Conservation (phyloP, 2,329 filamentous ascomycete genomes). For the Neonectria neomacrospora region DNA sequence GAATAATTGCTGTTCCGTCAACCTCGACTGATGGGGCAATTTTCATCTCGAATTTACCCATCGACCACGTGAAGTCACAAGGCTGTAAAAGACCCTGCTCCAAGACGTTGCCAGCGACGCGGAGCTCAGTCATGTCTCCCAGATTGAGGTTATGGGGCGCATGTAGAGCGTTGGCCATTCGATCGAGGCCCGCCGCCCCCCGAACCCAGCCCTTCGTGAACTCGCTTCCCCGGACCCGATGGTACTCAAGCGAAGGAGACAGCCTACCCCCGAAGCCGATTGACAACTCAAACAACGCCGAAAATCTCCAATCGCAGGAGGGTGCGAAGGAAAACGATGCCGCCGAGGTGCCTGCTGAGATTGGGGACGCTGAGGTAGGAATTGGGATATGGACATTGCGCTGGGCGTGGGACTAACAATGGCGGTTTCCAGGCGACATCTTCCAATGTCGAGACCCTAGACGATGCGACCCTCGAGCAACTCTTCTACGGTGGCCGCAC, state of each 20-base stretch:
- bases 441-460: slow-evolving; percentile 40
- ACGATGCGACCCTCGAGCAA: slow-evolving; percentile 52
- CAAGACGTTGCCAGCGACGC: slow-evolving; percentile 43
- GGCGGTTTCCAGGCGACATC: slow-evolving; percentile 28
- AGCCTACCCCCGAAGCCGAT: slow-evolving; percentile 40
- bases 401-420: slow-evolving; percentile 31
- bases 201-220: slow-evolving; percentile 39
- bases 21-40: slow-evolving; percentile 36
- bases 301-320: slow-evolving; percentile 21
- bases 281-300: slow-evolving; percentile 29
- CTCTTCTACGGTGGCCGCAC: slow-evolving; percentile 51
- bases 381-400: slow-evolving; percentile 27
- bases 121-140: slow-evolving; percentile 49
- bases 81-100: slow-evolving; percentile 38
- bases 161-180: slow-evolving; percentile 49
- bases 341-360: slow-evolving; percentile 16
- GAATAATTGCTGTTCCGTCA: slow-evolving; percentile 39
- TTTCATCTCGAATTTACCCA: slow-evolving; percentile 41
- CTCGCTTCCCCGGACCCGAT: slow-evolving; percentile 38
- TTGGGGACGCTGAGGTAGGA: slow-evolving; percentile 38
- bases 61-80: slow-evolving; percentile 39
- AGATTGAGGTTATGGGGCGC: slow-evolving; percentile 49
- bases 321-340: slow-evolving; percentile 10
- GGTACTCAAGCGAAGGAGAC: slow-evolving; percentile 50
- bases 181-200: slow-evolving; percentile 43